These are phyloP conservation scores for Cryomyces minteri DNA, from an alignment of 495 filamentous ascomycete species.

Conservation along the genomic window DNA sequence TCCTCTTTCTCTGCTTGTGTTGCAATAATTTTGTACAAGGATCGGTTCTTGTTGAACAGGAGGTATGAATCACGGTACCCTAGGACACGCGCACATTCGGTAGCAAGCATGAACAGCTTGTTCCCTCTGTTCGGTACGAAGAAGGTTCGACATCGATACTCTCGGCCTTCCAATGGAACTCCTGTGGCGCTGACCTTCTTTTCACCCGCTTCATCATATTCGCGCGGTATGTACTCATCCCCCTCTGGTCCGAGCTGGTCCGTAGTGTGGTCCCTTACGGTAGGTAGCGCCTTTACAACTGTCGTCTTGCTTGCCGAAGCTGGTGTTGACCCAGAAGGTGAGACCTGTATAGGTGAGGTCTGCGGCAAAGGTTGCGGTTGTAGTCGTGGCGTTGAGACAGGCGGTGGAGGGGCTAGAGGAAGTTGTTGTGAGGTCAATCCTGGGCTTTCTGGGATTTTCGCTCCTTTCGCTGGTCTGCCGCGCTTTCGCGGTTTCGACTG, in stretches of 20 bases:
- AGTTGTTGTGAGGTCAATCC: slow-evolving; percentile 20
- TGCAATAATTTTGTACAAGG: slow-evolving; percentile 95
- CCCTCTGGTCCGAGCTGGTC: slow-evolving; percentile 81
- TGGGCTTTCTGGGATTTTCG: slow-evolving; percentile 35
- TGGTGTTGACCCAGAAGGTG: slow-evolving; percentile 70
- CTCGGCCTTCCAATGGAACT: slow-evolving; percentile 58
- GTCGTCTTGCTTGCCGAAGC: slow-evolving; percentile 39
- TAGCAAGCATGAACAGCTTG: slow-evolving; percentile 97
- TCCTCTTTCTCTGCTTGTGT: slow-evolving; percentile 68
- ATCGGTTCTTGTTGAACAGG: slow-evolving; percentile 97
- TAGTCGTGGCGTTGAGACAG: slow-evolving; percentile 62
- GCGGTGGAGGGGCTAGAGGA: slow-evolving; percentile 28
- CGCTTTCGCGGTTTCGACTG: slow-evolving; percentile 71
- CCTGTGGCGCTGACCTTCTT: slow-evolving; percentile 80
- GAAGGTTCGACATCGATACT: slow-evolving; percentile 90
- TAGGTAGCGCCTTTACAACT: slow-evolving; percentile 85
- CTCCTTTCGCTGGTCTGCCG: slow-evolving; percentile 58
- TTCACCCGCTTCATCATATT: slow-evolving; percentile 84
- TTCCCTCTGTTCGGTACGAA: slow-evolving; percentile 73
- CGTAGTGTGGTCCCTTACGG: slow-evolving; percentile 91
- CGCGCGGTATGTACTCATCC: slow-evolving; percentile 93
- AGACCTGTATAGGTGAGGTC: slow-evolving; percentile 48
- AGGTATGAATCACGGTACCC: slow-evolving; percentile 95
- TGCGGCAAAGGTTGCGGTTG: slow-evolving; percentile 52
- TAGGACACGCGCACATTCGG: slow-evolving; percentile 87